Base-by-base conservation (phyloP, 2,329 filamentous ascomycete species). In the Drechslerella coelobrocha region DNA sequence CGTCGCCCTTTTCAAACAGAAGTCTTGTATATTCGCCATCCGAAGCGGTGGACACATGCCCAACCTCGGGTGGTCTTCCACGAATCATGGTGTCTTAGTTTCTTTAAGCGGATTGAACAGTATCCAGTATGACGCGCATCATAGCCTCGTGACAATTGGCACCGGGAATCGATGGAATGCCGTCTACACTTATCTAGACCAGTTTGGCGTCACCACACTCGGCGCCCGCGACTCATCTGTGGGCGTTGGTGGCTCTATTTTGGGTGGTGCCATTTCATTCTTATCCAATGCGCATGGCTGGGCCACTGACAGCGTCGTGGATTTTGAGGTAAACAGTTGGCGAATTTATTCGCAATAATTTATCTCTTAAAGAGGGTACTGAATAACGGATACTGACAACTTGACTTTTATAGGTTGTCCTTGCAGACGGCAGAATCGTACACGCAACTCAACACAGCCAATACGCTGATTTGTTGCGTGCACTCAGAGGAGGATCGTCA, bases 11-110 rank as follows among this genome's bases (percentile, higher is more conserved):
- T 47, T 57, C 24, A 27, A 37, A 26, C 21, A 23, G 5, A 57
- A 17, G 14, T 43, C 34, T 24, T 61, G 56, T 43, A 50, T 50
- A 9, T 87, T 87, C 72, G 84, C 84, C 5, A 77, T 85, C 73
- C 83, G 84, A 73, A 83, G 82, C 8, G 85, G 85, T 29, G 85
- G 85, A 0, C 84, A 87, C 77, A 83, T 2, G 27, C 53, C 53
- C 10, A 57, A 57, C 27, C 84, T 85, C 74, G 79, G 82, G 19
- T 81, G 82, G 68, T 82, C 81, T 43, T 80, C 84, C 1, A 86
- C 81, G 73, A 81, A 83, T 47, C 76, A 80, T 10, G 80, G 78
- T 83, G 83, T 0, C 78, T 83, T 0, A 76, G 83, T 2, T 81
- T 87, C 69, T 83, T 79, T 83, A 12, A 78, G 76, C 8, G 72